Evolutionary conservation across 2,329 filamentous ascomycete genomes (phyloP).

Genomic region (Gliomastix tumulicola): DNA sequence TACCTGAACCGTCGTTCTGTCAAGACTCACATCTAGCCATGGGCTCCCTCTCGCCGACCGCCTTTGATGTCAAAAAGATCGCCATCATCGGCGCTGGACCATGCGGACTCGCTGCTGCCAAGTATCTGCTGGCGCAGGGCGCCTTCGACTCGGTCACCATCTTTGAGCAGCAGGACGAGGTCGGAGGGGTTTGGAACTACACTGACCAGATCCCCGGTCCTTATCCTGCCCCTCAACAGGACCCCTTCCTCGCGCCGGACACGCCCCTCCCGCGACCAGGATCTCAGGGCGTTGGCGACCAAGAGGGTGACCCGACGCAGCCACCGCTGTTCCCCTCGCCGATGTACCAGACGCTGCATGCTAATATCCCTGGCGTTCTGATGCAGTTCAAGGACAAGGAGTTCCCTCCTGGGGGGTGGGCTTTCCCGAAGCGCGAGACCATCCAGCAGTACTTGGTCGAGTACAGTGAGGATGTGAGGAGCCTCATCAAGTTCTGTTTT

Average conservation of each 20-base stretch:
- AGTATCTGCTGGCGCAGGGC: slow-evolving; percentile 67
- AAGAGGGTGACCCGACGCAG: not conserved
- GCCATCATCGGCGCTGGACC: slow-evolving; percentile 71
- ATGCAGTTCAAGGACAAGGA: slow-evolving; percentile 73
- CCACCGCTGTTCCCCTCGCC: slow-evolving; percentile 68
- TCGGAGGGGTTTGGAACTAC: slow-evolving; percentile 87
- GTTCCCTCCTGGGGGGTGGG: slow-evolving; percentile 56
- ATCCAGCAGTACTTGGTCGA: slow-evolving; percentile 68
- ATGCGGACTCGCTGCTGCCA: slow-evolving; percentile 63
- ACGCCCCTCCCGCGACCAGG: slow-evolving; percentile 49
- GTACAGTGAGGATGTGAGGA: slow-evolving; percentile 62
- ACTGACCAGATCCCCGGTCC: slow-evolving; percentile 39
- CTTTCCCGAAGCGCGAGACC: slow-evolving; percentile 67
- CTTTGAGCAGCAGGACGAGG: slow-evolving; percentile 71
- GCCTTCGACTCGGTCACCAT: slow-evolving; percentile 63
- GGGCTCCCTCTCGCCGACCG: slow-evolving; percentile 16
- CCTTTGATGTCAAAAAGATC: slow-evolving; percentile 49
- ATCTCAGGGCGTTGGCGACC: slow-evolving; percentile 3
- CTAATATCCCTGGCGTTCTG: slow-evolving; percentile 75
- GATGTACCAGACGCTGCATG: slow-evolving; percentile 75
- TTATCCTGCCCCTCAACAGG: slow-evolving; percentile 61
- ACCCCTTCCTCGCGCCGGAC: slow-evolving; percentile 55
- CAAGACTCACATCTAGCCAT: too few relatives aligned
- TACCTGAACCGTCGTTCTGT: too few relatives aligned
- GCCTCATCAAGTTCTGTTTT: slow-evolving; percentile 62